A percentile compares a stretch with the other conserved stretches of the same genome.
phyloP scores from a whole-genome alignment of 192 early-diverging fungal species.

The Funneliformis geosporum region DNA sequence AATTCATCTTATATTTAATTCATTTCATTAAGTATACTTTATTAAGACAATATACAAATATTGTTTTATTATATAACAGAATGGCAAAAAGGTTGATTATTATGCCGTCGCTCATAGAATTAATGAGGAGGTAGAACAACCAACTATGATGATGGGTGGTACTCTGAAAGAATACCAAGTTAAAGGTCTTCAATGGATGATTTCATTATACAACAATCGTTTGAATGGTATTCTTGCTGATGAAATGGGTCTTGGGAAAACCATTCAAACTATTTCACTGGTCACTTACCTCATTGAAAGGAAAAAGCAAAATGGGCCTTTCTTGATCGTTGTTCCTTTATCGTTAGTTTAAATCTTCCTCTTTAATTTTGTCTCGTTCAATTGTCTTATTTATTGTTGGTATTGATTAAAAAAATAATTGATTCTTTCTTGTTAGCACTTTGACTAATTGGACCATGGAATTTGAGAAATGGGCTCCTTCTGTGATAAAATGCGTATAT shows the following conservation, averaged over 20 bases:
- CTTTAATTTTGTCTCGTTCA: too few species aligned
- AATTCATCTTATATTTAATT: background rate
- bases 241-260: conserved; percentile 90
- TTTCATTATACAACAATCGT: conserved; percentile 97
- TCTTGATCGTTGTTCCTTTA: conserved; percentile 92
- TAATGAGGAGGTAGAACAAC: conserved; percentile 80
- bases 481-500: conserved; percentile 86
- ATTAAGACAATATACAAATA: background rate
- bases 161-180: conserved; percentile 95
- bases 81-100: conserved; percentile 70
- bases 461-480: conserved; percentile 98
- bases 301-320: conserved; percentile 95
- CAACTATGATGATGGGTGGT: conserved; percentile 84
- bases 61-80: conserved; percentile 23
- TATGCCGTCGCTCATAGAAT: conserved; percentile 87
- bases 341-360: conserved; percentile 56
- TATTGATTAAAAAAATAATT: background rate
- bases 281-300: conserved; percentile 94
- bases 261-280: conserved; percentile 95
- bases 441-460: conserved; percentile 96
- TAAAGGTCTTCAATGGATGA: conserved; percentile 99
- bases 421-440: conserved; percentile 50
- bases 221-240: conserved; percentile 98
- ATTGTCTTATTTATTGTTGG: conserved; percentile 48
- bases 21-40: background rate